A percentile compares a stretch with the other conserved stretches of the same genome.
These are phyloP conservation scores for Aspergillus brunneoviolaceus DNA, from an alignment of 2,329 filamentous ascomycete species.

Conservation along the genomic window DNA sequence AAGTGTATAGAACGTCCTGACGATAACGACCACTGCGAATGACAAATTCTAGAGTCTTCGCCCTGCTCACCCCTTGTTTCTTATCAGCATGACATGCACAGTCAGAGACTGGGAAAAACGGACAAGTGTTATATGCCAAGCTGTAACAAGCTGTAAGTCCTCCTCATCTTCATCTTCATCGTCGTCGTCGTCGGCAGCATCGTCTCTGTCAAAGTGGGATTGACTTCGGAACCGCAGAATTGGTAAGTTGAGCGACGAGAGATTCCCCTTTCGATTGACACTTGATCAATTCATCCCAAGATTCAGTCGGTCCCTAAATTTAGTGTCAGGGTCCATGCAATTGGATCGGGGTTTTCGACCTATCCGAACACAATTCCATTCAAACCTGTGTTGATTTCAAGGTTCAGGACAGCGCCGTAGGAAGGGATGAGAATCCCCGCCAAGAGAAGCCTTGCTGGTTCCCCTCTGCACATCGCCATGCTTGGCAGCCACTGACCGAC, in stretches of 20 bases:
- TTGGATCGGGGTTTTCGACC: not conserved
- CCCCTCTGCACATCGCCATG: conserved; percentile 2
- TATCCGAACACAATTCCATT: not conserved
- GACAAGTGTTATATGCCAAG: not conserved
- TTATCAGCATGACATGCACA: not conserved
- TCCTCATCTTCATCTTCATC: not conserved
- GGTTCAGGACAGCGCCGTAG: not conserved
- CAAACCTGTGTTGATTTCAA: not conserved
- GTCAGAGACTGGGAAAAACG: not conserved
- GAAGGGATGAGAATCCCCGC: not conserved
- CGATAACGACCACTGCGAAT: not conserved
- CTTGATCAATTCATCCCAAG: not conserved
- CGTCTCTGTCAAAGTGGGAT: not conserved
- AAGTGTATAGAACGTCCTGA: not conserved
- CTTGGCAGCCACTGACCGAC: conserved; percentile 6
- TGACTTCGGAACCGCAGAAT: not conserved
- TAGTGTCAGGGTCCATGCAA: not conserved
- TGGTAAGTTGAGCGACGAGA: not conserved
- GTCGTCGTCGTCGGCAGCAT: too few relatives aligned
- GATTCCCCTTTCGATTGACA: not conserved
- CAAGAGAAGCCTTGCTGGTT: conserved; percentile 10
- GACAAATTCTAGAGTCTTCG: not conserved
- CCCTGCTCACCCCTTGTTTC: not conserved
- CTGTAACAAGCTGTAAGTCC: not conserved
- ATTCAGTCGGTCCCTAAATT: not conserved